Evolutionary conservation across 2,329 filamentous ascomycete genomes (phyloP), one percentile per base, ranked within the genome.

Genomic region (Hymenoscyphus infarciens): DNA sequence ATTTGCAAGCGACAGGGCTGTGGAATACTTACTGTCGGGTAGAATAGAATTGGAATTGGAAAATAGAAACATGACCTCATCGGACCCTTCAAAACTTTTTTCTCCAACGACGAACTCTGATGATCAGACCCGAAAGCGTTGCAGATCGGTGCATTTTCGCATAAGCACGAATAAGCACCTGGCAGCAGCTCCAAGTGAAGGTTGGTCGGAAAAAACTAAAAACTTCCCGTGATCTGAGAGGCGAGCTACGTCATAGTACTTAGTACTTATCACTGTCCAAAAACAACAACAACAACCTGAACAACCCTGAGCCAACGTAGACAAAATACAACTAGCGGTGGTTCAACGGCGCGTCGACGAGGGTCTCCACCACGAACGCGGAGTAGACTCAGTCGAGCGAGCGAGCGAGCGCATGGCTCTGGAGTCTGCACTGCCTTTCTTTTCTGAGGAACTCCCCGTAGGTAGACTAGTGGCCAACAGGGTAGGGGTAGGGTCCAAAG

Each of bases 41-140:
- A n/a, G n/a, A n/a, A n/a, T n/a, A n/a, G n/a, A n/a, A n/a, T n/a
- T n/a, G n/a, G n/a, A 31, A 31, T 35, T 11, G 15, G 13, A n/a
- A 54, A 60, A 60, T 54, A 54, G 42, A 35, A 60, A 38, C 49
- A 54, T 38, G 29, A 60, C 49, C 29, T 60, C 58, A 60, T 60
- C 25, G 57, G 57, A 45, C 38, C 45, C 57, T 45, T 49, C 25
- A 13, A 22, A 22, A 22, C 7, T 29, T 29, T n/a, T 59, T 49
- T 49, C 25, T 45, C 39, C 49, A 25, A 53, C 25, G 29, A 16
- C 11, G 29, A 55, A 25, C 49, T 33, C 29, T 54, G 58, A 53
- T 8, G 35, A 58, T 60, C 49, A 22, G 56, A 35, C 56, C 56
- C 56, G n/a, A 49, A 29, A 58, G 56, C 22, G 56, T 58, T 59